phyloP scores from a whole-genome alignment of 257 asterid genomes.

The Fraxinus cuspidata region DNA sequence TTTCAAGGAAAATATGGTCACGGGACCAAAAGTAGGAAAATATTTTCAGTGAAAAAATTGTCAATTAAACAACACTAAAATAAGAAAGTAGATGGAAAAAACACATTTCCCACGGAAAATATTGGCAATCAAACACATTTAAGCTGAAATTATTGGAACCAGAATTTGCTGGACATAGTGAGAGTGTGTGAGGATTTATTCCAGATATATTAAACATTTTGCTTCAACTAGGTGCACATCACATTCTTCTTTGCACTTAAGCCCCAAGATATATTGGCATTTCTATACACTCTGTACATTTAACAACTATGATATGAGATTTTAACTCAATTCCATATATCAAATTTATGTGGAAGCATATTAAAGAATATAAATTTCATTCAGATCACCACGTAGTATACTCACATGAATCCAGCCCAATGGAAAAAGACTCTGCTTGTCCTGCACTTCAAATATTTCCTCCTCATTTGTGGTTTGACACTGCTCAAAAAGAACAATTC shows the following conservation, averaged over 20 bases:
- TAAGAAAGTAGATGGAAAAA: no score
- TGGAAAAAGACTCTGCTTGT: slow-evolving; percentile 81
- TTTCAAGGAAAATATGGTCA: no score
- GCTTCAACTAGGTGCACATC: neutral
- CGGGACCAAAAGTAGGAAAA: no score
- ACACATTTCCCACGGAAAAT: no score
- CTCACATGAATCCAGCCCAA: slow-evolving; percentile 98
- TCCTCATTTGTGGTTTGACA: slow-evolving; percentile 96
- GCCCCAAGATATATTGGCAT: neutral
- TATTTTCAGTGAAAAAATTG: no score
- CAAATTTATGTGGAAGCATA: slow-evolving; percentile 9
- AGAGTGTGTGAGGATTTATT: neutral
- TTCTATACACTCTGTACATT: neutral
- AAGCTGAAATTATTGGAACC: neutral
- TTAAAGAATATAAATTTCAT: neutral
- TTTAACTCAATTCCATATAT: neutral
- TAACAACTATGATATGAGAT: neutral
- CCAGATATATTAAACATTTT: neutral
- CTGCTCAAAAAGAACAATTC: slow-evolving; percentile 47
- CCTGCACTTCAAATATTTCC: slow-evolving; percentile 97
- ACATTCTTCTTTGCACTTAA: neutral
- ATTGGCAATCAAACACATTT: neutral
- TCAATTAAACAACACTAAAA: no score
- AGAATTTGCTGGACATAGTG: neutral
- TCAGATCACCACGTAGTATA: slow-evolving; percentile 19